Evolutionary conservation across 371 early-diverging fungal genomes (phyloP), one percentile per base, ranked within the genome.

Genomic region (Mortierella sp.): DNA sequence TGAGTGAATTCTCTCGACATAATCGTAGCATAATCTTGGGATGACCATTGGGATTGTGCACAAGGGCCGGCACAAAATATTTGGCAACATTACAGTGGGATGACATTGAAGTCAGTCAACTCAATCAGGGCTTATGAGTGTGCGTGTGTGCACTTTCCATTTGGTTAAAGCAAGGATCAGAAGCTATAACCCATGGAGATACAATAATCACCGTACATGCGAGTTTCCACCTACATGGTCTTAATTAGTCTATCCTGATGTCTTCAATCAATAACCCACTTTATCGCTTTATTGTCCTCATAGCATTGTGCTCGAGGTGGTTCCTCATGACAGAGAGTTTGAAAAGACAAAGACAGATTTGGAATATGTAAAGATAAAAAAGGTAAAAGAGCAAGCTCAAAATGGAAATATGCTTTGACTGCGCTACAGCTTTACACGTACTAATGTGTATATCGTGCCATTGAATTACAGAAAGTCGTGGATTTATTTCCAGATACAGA

Each of bases 221-320:
- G n/a, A 23, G n/a, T 58, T 31, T 28, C 49, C n/a, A n/a, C n/a
- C n/a, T n/a, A n/a, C n/a, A n/a, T n/a, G n/a, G n/a, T n/a, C 40
- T 40, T 40, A 9, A 6, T 40, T 40, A 40, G 13, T 40, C 13
- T 40, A 40, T 40, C 9, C 13, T 40, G 40, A 40, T 40, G 40
- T 26, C 28, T 26, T 53, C 53, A n/a, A 49, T 45, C 19, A 34
- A 55, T 65, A 40, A n/a, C 35, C 37, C 17, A 22, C 34, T 53
- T 56, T 13, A 47, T 56, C 15, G 13, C 31, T 40, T 37, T n/a
- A 45, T 60, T 8, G 12, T 23, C 2, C 37, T 4, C n/a, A 45
- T 60, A 91, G 90, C 57, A 90, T 93, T 40, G 72, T 89, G 58
- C 54, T 87, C 4, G 90, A 90, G 49, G 75, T 89, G 28, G 74